phyloP scores from a whole-genome alignment of 2,329 filamentous ascomycete genomes.

The Grosmannia serpens region DNA sequence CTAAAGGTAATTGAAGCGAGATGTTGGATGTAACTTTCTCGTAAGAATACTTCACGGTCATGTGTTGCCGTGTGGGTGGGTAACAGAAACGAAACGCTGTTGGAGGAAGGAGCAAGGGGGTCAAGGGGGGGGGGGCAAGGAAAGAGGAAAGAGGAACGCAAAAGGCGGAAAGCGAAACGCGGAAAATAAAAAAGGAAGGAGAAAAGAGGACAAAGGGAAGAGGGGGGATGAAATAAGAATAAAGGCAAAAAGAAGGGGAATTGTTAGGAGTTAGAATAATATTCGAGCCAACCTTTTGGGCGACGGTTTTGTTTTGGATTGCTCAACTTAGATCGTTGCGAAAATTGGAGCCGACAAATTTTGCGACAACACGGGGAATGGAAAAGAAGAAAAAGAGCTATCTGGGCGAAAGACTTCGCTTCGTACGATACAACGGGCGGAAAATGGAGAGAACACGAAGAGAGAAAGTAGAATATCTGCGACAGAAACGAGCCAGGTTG shows the following conservation, averaged over 20 bases:
- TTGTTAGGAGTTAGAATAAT: not conserved
- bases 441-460: not conserved
- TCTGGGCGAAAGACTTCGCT: not conserved
- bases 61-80: not conserved
- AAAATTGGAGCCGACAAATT: constrained; percentile 5
- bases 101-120: not conserved
- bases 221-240: not conserved
- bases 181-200: not conserved
- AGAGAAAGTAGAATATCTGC: not conserved
- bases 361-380: not conserved
- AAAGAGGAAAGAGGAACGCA: not conserved
- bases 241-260: not conserved
- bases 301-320: constrained; percentile 1
- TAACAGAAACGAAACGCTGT: not conserved
- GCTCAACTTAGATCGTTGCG: not conserved
- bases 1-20: not conserved
- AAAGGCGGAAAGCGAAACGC: not conserved
- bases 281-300: not conserved
- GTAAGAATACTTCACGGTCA: not conserved
- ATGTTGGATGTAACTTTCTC: not conserved
- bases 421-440: not conserved
- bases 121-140: not conserved
- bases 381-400: not conserved
- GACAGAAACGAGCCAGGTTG: not conserved
- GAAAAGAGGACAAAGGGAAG: not conserved